A percentile compares a stretch with the other conserved stretches of the same genome.
Conservation (phyloP, 2,329 filamentous ascomycete genomes). For the Dactylellina haptotyla region DNA sequence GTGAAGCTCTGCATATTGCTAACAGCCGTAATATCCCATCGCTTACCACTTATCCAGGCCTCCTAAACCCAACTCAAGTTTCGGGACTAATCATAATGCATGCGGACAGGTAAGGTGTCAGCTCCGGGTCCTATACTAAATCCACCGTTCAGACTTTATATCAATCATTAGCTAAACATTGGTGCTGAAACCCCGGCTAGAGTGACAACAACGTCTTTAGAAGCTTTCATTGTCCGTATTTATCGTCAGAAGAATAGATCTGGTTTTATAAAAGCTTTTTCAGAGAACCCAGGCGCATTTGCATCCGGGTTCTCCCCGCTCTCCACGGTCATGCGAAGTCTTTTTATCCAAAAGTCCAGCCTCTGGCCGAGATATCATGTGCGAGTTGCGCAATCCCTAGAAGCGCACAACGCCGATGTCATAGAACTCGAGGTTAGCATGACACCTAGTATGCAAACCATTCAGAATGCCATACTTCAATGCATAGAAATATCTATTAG, state of each 20-base stretch:
- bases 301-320: conserved; percentile 87
- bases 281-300: conserved; percentile 91
- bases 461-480: conserved; percentile 93
- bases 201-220: conserved; percentile 83
- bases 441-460: conserved; percentile 91
- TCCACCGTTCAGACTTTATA: neutral
- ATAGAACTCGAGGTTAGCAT: conserved; percentile 96
- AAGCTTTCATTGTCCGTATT: conserved; percentile 93
- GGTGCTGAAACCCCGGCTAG: too few relatives aligned
- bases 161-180: neutral
- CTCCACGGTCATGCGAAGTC: conserved; percentile 87
- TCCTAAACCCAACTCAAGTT: conserved; percentile 83
- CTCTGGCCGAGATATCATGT: conserved; percentile 95
- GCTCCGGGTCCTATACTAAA: neutral
- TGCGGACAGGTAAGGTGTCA: conserved; percentile 76
- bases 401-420: conserved; percentile 94
- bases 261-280: conserved; percentile 95
- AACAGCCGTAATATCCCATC: conserved; percentile 52
- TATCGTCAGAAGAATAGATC: conserved; percentile 93
- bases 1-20: conserved; percentile 58
- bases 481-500: conserved; percentile 95
- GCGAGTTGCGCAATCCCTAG: conserved; percentile 85
- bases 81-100: conserved; percentile 89
- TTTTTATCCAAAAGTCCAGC: conserved; percentile 88
- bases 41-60: conserved; percentile 60